Evolutionary conservation across 805 yeast species (phyloP).

Genomic region (Wickerhamiella siamensis): DNA sequence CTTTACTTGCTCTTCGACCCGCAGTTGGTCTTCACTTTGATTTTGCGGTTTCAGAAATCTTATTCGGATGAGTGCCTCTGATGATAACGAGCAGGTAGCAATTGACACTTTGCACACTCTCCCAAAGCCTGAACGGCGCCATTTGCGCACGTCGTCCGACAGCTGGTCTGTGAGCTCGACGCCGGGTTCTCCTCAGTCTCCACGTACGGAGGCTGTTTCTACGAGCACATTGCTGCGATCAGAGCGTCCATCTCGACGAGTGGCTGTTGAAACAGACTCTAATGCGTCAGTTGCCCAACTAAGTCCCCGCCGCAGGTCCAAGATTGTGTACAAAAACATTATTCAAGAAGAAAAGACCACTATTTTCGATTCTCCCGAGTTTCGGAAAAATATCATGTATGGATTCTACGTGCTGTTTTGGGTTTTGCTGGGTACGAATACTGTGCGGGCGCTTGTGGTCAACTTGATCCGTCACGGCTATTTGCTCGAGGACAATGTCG

Average conservation of each 20-base stretch:
- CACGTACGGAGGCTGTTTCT: neutral
- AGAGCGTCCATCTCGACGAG: neutral
- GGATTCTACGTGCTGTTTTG: slow-evolving; percentile 61
- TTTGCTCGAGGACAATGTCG: slow-evolving; percentile 38
- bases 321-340: slow-evolving; percentile 6
- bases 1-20: no score
- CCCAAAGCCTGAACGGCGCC: neutral
- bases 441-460: slow-evolving; percentile 35
- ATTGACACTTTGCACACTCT: neutral
- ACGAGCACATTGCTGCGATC: no score
- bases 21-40: no score
- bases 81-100: neutral
- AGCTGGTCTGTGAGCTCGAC: neutral
- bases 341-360: slow-evolving; percentile 15
- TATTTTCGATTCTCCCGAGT: slow-evolving; percentile 21
- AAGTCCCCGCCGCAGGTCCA: neutral
- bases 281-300: no score
- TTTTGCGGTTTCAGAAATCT: no score
- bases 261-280: no score
- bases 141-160: neutral
- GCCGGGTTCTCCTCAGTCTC: neutral
- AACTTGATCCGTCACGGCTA: slow-evolving; percentile 36
- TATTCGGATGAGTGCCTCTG: neutral
- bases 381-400: slow-evolving; percentile 32
- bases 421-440: slow-evolving; percentile 17